Evolutionary conservation across 1,284 basidiomycete species (phyloP), one percentile per base, ranked within the genome.

Genomic region (Cryptococcus neoformans): DNA sequence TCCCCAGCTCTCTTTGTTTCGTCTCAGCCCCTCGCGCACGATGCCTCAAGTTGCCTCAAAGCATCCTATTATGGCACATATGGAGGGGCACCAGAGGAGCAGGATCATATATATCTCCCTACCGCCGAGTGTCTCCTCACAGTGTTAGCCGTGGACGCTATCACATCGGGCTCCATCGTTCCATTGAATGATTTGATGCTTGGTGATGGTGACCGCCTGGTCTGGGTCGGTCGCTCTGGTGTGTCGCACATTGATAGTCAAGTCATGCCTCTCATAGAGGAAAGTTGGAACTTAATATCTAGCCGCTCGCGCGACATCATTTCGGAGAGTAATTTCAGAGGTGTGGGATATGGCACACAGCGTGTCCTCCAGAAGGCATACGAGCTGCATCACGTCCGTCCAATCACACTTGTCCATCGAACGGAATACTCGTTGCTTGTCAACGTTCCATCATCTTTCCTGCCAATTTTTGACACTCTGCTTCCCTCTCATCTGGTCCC

Each of bases 211-310:
- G 59, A 61, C 12, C 41, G 65, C n/a, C 28, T 74, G 3, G 64
- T 75, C 8, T 75, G 74, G 74, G 63, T 74, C 34, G 74, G 74
- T 10, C 66, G 63, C 41, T 69, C 70, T 17, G 74, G 72, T 5
- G 66, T 73, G 2, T 28, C 28, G 28, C 28, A 28, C 28, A 28
- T 4, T 4, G 61, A 55, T 17, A 38, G 36, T 34, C 12, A 48
- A 34, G 17, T 4, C 5, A 16, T 36, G 1, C 36, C 49, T n/a
- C 38, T 41, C 17, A 34, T 59, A 39, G 48, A 40, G 28, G 28
- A 28, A 28, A 28, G 28, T 4, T 28, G 28, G 28, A 28, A 28
- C 28, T 28, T 28, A 28, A 28, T 28, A 3, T 28, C 28, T 28
- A 28, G 28, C 28, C 28, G 4, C 28, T 28, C 28, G 4, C 28